A percentile compares a stretch with the other conserved stretches of the same genome.
Conservation (phyloP, 2,329 filamentous ascomycete species). For the Cytospora paraplurivora region DNA sequence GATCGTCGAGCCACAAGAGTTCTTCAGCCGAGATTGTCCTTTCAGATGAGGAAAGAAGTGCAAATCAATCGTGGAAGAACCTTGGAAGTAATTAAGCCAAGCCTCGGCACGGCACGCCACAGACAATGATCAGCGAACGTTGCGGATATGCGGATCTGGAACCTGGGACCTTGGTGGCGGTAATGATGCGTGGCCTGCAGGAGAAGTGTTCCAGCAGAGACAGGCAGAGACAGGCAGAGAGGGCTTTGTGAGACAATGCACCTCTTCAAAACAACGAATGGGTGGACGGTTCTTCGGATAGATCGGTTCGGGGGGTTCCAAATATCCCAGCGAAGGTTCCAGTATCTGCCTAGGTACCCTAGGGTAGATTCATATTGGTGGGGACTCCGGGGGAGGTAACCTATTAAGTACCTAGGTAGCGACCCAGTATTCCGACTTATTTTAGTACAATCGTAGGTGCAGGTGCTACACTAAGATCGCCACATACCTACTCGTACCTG, state of each 20-base stretch:
- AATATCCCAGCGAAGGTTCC: no score
- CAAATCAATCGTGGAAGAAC: background rate
- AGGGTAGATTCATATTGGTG: no score
- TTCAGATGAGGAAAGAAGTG: background rate
- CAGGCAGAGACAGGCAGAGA: background rate
- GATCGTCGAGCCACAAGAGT: background rate
- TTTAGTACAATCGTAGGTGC: no score
- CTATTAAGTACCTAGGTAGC: no score
- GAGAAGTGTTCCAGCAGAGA: conserved; percentile 5
- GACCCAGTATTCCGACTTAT: no score
- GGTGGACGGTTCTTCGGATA: no score
- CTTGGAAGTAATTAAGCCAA: background rate
- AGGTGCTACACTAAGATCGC: no score
- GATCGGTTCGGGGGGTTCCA: no score
- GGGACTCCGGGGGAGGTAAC: no score
- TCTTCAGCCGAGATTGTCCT: background rate
- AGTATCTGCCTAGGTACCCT: no score
- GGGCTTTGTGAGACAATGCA: background rate
- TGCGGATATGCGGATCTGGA: conserved; percentile 13
- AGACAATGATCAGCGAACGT: conserved; percentile 6
- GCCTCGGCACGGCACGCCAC: background rate
- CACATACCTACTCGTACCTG: no score
- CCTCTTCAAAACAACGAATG: background rate
- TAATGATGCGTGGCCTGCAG: conserved; percentile 20
- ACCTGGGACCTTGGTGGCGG: conserved; percentile 1